Percentiles rank a stretch among this genome's conserved stretches.
phyloP scores from a whole-genome alignment of 768 basidiomycete genomes.

The Chiua virens region DNA sequence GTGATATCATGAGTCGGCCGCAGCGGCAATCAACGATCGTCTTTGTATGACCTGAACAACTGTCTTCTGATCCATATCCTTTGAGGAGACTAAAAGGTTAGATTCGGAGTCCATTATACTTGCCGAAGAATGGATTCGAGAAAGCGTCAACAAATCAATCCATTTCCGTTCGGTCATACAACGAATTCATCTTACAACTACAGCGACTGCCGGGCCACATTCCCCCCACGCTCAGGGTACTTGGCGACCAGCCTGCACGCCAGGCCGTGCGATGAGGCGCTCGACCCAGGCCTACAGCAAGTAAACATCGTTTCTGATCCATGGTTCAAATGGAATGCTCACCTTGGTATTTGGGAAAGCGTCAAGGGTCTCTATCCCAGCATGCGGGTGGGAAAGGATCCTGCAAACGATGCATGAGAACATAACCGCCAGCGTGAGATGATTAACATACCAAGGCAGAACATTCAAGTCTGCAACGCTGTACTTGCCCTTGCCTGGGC shows the following conservation, averaged over 20 bases:
- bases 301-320: not conserved
- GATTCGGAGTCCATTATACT: too few species aligned
- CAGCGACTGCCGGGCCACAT: not conserved
- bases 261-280: slow-evolving; percentile 22
- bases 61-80: too few species aligned
- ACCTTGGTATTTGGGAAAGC: slow-evolving; percentile 67
- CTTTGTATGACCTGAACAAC: too few species aligned
- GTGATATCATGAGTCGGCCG: too few species aligned
- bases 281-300: slow-evolving; percentile 30
- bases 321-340: not conserved
- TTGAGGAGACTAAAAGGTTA: too few species aligned
- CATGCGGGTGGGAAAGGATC: slow-evolving; percentile 49
- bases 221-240: slow-evolving; percentile 5
- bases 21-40: too few species aligned
- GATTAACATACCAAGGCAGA: slow-evolving; percentile 52
- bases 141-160: not conserved
- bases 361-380: slow-evolving; percentile 57
- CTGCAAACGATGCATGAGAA: slow-evolving; percentile 33
- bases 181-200: not conserved
- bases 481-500: slow-evolving; percentile 66
- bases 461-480: slow-evolving; percentile 74
- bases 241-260: slow-evolving; percentile 23
- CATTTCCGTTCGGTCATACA: not conserved
- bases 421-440: not conserved
- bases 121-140: too few species aligned